phyloP scores from a whole-genome alignment of 352 stramenopile species.

The Pythium myriotylum region DNA sequence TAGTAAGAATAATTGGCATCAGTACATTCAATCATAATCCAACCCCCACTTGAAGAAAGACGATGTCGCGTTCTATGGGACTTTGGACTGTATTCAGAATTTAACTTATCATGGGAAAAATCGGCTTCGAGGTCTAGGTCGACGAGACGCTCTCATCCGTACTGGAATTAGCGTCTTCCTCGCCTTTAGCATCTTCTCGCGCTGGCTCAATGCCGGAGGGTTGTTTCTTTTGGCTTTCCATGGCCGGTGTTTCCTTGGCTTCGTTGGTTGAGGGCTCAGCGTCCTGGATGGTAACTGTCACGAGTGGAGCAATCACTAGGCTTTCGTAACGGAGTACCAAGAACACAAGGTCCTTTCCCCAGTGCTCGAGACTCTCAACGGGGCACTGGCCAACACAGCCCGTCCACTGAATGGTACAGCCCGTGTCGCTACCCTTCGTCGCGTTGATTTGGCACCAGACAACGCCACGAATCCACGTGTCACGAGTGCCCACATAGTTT shows the following conservation, averaged over 20 bases:
- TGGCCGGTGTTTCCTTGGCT: neutral
- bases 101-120: constrained; percentile 1
- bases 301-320: constrained; percentile 44
- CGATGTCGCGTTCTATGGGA: too few relatives aligned
- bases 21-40: too few relatives aligned
- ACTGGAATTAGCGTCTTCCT: constrained; percentile 1
- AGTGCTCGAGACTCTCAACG: constrained; percentile 47
- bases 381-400: constrained; percentile 49
- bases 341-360: constrained; percentile 66
- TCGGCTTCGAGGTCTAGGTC: neutral
- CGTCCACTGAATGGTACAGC: constrained; percentile 53
- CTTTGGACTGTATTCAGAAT: neutral
- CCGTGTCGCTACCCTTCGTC: constrained; percentile 13
- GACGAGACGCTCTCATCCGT: constrained; percentile 14
- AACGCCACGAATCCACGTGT: constrained; percentile 55
- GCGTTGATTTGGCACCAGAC: constrained; percentile 52
- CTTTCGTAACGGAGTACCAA: constrained; percentile 64
- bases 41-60: too few relatives aligned
- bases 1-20: too few relatives aligned
- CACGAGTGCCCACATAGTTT: constrained; percentile 45
- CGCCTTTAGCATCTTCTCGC: neutral
- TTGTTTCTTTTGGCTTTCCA: neutral
- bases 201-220: neutral
- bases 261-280: neutral
- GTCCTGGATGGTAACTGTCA: constrained; percentile 26